A percentile compares a stretch with the other conserved stretches of the same genome.
These are phyloP conservation scores for Cystofilobasidium bisporidii DNA, from an alignment of 768 basidiomycete species.

Conservation along the genomic window DNA sequence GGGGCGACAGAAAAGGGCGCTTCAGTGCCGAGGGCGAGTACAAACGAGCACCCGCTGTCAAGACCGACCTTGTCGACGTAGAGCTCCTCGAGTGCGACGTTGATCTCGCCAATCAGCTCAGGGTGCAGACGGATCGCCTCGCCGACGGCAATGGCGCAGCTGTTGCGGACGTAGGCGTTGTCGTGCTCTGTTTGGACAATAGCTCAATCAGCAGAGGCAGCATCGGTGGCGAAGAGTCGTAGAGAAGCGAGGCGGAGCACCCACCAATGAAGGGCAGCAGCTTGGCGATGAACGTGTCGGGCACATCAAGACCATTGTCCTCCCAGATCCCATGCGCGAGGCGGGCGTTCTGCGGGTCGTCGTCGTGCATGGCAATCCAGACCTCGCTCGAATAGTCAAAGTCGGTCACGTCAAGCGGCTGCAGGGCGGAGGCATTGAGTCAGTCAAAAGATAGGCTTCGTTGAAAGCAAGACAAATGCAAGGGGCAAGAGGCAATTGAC, in stretches of 20 bases:
- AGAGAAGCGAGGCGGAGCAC: slow-evolving; percentile 27
- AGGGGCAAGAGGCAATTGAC: too few relatives aligned
- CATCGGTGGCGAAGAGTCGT: neutral
- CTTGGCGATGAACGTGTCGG: slow-evolving; percentile 53
- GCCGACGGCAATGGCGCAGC: slow-evolving; percentile 61
- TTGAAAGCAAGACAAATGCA: too few relatives aligned
- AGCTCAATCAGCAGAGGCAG: slow-evolving; percentile 1
- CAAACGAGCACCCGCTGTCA: neutral
- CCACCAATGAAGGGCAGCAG: slow-evolving; percentile 63
- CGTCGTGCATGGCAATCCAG: slow-evolving; percentile 81
- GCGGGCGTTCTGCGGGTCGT: slow-evolving; percentile 74
- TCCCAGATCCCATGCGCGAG: slow-evolving; percentile 81
- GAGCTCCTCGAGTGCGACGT: slow-evolving; percentile 52
- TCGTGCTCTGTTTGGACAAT: slow-evolving; percentile 79
- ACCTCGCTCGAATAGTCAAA: slow-evolving; percentile 83
- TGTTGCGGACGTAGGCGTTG: slow-evolving; percentile 66
- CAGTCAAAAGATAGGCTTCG: too few relatives aligned
- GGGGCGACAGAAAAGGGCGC: neutral
- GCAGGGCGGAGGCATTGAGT: neutral
- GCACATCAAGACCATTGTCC: slow-evolving; percentile 84
- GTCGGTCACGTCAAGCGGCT: slow-evolving; percentile 93
- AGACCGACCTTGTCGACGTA: slow-evolving; percentile 53
- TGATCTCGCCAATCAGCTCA: slow-evolving; percentile 45
- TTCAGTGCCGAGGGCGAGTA: neutral
- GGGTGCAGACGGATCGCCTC: slow-evolving; percentile 68